phyloP scores from a whole-genome alignment of 495 filamentous ascomycete genomes.

The Tuber borchii region DNA sequence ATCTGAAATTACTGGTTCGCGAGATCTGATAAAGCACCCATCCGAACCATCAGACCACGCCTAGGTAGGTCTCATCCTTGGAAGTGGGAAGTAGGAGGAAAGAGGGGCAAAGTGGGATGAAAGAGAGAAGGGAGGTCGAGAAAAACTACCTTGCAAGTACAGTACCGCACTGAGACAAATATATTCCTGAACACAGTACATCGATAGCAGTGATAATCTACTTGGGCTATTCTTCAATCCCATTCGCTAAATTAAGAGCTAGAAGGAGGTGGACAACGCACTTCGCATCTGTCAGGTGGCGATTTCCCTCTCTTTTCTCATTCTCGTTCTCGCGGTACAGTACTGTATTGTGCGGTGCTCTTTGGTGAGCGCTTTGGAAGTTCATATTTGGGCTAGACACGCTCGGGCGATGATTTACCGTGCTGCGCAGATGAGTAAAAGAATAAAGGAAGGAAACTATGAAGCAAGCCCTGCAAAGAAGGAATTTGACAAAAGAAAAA shows the following conservation, averaged over 20 bases:
- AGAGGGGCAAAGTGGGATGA: neutral
- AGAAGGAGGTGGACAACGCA: neutral
- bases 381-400: neutral
- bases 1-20: neutral
- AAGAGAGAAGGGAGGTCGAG: neutral
- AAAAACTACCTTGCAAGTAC: neutral
- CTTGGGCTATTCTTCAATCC: neutral
- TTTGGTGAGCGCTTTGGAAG: neutral
- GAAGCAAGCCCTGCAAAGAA: neutral
- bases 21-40: neutral
- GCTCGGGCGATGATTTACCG: neutral
- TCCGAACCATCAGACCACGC: neutral
- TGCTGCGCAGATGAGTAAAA: neutral
- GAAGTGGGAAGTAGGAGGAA: neutral
- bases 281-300: conserved; percentile 2
- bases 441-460: neutral
- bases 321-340: neutral
- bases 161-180: neutral
- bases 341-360: neutral
- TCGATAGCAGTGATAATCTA: neutral
- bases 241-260: neutral
- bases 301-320: neutral
- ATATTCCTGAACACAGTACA: neutral
- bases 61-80: neutral
- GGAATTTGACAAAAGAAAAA: neutral